Percentiles rank a stretch among this genome's conserved stretches.
phyloP scores from a whole-genome alignment of 129 eudicot species.

The Solidago caesia region DNA sequence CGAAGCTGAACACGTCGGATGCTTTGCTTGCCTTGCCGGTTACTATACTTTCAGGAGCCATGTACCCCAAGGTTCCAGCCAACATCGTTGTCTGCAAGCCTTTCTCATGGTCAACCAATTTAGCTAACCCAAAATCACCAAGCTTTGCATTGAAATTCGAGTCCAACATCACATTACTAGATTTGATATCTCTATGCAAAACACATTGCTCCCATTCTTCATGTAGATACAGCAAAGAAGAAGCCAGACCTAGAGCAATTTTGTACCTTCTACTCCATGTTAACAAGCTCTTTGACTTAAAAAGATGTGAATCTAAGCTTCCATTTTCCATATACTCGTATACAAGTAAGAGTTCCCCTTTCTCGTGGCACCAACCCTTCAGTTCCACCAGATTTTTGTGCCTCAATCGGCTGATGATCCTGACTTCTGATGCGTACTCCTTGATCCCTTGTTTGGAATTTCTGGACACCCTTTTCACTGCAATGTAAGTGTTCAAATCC shows the following conservation, averaged over 20 bases:
- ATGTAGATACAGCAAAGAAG: conserved; percentile 45
- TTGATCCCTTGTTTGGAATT: conserved; percentile 40
- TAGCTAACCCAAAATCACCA: conserved; percentile 47
- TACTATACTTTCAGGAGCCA: conserved; percentile 39
- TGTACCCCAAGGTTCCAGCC: conserved; percentile 43
- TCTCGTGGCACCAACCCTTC: conserved; percentile 52
- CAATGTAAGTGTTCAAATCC: conserved; percentile 16
- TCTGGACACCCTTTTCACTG: conserved; percentile 41
- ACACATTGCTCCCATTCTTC: conserved; percentile 49
- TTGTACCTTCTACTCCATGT: conserved; percentile 42
- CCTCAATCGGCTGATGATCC: conserved; percentile 46
- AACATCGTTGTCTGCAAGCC: conserved; percentile 28
- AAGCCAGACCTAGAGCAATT: conserved; percentile 39
- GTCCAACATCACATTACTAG: conserved; percentile 43
- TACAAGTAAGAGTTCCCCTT: conserved; percentile 36
- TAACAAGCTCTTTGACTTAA: conserved; percentile 28
- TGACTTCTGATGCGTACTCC: conserved; percentile 50
- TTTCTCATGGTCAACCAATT: conserved; percentile 40
- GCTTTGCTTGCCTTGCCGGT: conserved; percentile 38
- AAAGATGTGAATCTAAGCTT: conserved; percentile 49
- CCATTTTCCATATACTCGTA: conserved; percentile 41
- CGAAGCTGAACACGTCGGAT: conserved; percentile 39
- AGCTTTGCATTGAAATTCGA: conserved; percentile 34
- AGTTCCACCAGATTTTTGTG: conserved; percentile 49
- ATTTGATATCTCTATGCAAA: conserved; percentile 42